These are phyloP conservation scores for Globisporangium parvum DNA, from an alignment of 352 stramenopile genomes.

Conservation along the genomic window DNA sequence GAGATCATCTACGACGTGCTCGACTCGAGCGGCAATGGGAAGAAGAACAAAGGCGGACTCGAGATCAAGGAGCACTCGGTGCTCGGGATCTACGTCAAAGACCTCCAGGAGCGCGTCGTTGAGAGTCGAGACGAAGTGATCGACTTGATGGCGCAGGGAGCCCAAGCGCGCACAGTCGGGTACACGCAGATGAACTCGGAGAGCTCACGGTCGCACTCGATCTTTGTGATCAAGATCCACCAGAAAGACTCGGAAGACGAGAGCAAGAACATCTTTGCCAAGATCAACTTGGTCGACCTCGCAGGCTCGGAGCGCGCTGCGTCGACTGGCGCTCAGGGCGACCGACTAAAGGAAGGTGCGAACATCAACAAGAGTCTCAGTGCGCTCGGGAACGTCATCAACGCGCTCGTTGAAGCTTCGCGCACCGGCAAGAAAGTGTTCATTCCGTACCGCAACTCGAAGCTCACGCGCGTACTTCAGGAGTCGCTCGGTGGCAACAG, in stretches of 20 bases:
- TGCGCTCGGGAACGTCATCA: slow-evolving; percentile 92
- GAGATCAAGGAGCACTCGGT: slow-evolving; percentile 94
- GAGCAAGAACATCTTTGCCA: slow-evolving; percentile 86
- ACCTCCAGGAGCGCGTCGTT: slow-evolving; percentile 87
- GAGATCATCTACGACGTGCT: slow-evolving; percentile 95
- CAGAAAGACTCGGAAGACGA: slow-evolving; percentile 86
- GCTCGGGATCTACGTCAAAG: slow-evolving; percentile 92
- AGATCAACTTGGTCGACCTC: slow-evolving; percentile 94
- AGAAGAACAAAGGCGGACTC: slow-evolving; percentile 85
- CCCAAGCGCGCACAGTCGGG: slow-evolving; percentile 60
- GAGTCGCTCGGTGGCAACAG: slow-evolving; percentile 92
- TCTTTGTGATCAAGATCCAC: slow-evolving; percentile 95
- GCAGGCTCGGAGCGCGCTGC: slow-evolving; percentile 88
- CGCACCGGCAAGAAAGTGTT: slow-evolving; percentile 84
- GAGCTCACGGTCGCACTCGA: slow-evolving; percentile 91
- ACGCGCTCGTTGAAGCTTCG: slow-evolving; percentile 83
- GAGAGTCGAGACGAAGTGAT: slow-evolving; percentile 81
- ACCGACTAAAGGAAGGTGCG: slow-evolving; percentile 90
- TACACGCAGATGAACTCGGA: slow-evolving; percentile 94
- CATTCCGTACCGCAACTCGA: slow-evolving; percentile 92
- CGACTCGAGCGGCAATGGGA: slow-evolving; percentile 76
- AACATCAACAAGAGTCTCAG: slow-evolving; percentile 94
- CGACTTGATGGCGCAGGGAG: slow-evolving; percentile 71
- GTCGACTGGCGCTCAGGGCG: slow-evolving; percentile 88
- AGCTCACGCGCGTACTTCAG: slow-evolving; percentile 91